Percentiles rank a stretch among this genome's conserved stretches.
Evolutionary conservation across 1,284 basidiomycete species (phyloP).

Genomic region (Puccinia horiana): DNA sequence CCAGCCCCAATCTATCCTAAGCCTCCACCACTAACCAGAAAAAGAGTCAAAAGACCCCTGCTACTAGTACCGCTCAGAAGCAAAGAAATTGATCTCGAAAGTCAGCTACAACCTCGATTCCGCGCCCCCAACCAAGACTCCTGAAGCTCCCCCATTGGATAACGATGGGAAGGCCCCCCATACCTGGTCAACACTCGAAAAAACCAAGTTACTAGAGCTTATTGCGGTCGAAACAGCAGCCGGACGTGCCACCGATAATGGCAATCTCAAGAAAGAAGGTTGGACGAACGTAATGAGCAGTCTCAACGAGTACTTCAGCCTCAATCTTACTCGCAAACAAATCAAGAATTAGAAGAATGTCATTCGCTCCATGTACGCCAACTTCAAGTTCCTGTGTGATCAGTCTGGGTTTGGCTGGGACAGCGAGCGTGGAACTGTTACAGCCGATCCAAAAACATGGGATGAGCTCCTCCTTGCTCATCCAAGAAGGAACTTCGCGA

Average conservation of each 20-base stretch:
- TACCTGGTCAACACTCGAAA: neutral
- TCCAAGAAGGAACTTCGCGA: neutral
- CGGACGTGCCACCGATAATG: neutral
- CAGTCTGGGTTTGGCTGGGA: conserved; percentile 14
- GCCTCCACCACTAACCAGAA: too few species aligned
- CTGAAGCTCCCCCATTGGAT: neutral
- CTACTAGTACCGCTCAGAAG: too few species aligned
- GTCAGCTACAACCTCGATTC: too few species aligned
- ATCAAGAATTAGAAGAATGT: conserved; percentile 12
- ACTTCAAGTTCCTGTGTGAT: conserved; percentile 1
- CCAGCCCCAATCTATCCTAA: too few species aligned
- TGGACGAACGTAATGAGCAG: neutral
- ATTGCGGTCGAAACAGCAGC: neutral
- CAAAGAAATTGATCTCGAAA: too few species aligned
- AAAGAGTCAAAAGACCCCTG: too few species aligned
- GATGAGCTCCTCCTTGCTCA: neutral
- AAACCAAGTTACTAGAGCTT: neutral
- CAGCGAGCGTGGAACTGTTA: neutral
- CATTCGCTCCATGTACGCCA: neutral
- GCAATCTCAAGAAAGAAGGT: neutral
- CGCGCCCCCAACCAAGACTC: too few species aligned
- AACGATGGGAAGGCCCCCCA: neutral
- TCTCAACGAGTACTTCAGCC: neutral
- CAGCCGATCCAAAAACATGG: neutral
- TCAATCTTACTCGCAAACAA: neutral